Percentiles rank a stretch among this genome's conserved stretches.
These are phyloP conservation scores for Trypanosoma mega DNA, from an alignment of 208 protist genomes.

Conservation along the genomic window DNA sequence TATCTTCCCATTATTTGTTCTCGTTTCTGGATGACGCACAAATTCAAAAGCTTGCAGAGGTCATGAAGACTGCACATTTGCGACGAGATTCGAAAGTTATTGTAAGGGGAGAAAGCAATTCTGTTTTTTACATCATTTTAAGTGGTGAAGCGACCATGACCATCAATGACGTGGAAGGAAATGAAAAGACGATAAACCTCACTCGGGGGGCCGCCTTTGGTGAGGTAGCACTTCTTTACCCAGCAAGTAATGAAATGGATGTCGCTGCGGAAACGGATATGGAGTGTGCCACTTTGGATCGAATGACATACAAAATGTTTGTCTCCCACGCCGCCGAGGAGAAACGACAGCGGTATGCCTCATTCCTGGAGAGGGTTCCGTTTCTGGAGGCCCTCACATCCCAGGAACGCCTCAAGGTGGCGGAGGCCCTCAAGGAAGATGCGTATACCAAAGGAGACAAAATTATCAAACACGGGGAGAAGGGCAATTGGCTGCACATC, in stretches of 20 bases:
- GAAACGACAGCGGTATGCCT: conserved; percentile 48
- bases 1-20: conserved; percentile 75
- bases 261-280: conserved; percentile 34
- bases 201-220: conserved; percentile 43
- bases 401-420: conserved; percentile 41
- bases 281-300: conserved; percentile 59
- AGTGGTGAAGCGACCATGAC: conserved; percentile 47
- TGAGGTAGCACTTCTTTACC: conserved; percentile 66
- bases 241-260: conserved; percentile 28
- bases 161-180: conserved; percentile 8
- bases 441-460: conserved; percentile 45
- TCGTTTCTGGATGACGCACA: conserved; percentile 68
- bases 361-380: conserved; percentile 45
- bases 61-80: conserved; percentile 56
- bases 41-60: conserved; percentile 46
- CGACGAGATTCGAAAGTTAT: conserved; percentile 31
- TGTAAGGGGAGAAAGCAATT: conserved; percentile 34
- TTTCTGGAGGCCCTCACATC: conserved; percentile 34
- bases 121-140: conserved; percentile 70
- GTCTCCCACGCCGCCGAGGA: conserved; percentile 52
- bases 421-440: conserved; percentile 60
- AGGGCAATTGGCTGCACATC: conserved; percentile 67
- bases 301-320: conserved; percentile 72
- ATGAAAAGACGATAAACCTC: conserved; percentile 23
- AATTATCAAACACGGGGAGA: conserved; percentile 52